Base-by-base conservation (phyloP, 164 flowering plant genomes). In the Umbellularia californica region DNA sequence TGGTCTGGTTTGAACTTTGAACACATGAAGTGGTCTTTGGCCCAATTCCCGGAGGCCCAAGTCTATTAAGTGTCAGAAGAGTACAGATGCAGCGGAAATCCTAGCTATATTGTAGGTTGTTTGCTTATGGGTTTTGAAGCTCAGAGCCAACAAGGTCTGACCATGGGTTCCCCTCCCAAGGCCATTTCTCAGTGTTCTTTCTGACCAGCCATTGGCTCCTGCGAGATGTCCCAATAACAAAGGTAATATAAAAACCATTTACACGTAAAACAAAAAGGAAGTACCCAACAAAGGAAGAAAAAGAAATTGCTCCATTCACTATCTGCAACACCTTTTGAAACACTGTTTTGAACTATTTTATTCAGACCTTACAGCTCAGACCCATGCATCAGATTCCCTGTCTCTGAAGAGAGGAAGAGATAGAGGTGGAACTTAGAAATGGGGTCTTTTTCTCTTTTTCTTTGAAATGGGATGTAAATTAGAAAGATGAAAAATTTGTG, bases 231-330 rank as follows among this genome's bases (percentile, higher is more conserved):
- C 78, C 77, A 52, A 70, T 72, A 25, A 22, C 65, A 66, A 4
- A 52, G 60, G 52, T 14, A 35, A 76, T 58, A 70, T 58, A 70
- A 20, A 50, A 72, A 23, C 50, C 58, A 51, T 74, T 79, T 75
- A 73, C 87, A 84, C 82, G 81, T 81, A 81, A 85, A 73, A 87
- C 88, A 88, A 88, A 87, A 89, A 80, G 81, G 68, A 73, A 81
- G 71, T 5, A 65, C 71, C 83, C 70, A 68, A 75, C 50, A 69
- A 73, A 62, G 69, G 25, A 65, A 65, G 25, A 58, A 22, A 60
- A 41, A 52, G 63, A 50, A 58, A 63, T 78, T 75, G 63, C 77
- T 52, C 77, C 74, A 74, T 84, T 78, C 68, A 70, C 75, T 6
- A 71, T 79, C 81, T 77, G 74, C 80, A 77, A n/a, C 77, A 72